These are phyloP conservation scores for Phragmites australis DNA, from an alignment of 176 grass and related monocot species.

Conservation along the genomic window DNA sequence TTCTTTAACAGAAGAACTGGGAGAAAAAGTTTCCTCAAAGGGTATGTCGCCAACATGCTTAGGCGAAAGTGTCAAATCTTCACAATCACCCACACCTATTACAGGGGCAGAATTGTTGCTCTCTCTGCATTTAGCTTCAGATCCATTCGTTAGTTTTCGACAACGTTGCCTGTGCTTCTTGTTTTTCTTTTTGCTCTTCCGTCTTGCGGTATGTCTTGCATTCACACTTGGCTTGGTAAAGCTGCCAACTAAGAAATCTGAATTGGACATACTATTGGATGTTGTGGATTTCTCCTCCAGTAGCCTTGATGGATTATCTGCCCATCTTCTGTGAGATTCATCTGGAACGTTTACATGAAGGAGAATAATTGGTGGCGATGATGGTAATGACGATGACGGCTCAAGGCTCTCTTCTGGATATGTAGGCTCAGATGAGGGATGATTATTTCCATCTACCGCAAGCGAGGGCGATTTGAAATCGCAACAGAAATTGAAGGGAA, in stretches of 20 bases:
- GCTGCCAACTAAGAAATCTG: conserved; percentile 53
- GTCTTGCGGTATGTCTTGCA: conserved; percentile 51
- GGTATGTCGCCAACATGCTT: conserved; percentile 48
- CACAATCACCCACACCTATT: conserved; percentile 39
- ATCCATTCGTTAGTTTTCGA: conserved; percentile 40
- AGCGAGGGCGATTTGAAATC: conserved; percentile 3
- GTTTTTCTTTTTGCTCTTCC: conserved; percentile 76
- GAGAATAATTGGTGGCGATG: not conserved
- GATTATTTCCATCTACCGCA: not conserved
- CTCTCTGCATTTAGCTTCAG: conserved; percentile 47
- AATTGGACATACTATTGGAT: conserved; percentile 45
- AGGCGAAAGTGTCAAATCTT: conserved; percentile 51
- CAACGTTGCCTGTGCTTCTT: conserved; percentile 53
- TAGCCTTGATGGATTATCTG: conserved; percentile 39
- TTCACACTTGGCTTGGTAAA: conserved; percentile 44
- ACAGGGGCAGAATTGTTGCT: not conserved
- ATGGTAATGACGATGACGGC: conserved; percentile 10
- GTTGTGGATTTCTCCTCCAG: conserved; percentile 18
- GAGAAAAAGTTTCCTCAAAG: conserved; percentile 54
- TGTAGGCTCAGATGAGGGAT: conserved; percentile 10
- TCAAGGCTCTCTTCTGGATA: conserved; percentile 35
- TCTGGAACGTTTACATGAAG: conserved; percentile 4
- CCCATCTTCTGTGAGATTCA: conserved; percentile 38
- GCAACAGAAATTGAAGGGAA: conserved; percentile 13
- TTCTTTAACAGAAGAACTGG: conserved; percentile 59